A percentile compares a stretch with the other conserved stretches of the same genome.
Evolutionary conservation across 306 rosid species (phyloP).

Genomic region (Mimosa bimucronata): DNA sequence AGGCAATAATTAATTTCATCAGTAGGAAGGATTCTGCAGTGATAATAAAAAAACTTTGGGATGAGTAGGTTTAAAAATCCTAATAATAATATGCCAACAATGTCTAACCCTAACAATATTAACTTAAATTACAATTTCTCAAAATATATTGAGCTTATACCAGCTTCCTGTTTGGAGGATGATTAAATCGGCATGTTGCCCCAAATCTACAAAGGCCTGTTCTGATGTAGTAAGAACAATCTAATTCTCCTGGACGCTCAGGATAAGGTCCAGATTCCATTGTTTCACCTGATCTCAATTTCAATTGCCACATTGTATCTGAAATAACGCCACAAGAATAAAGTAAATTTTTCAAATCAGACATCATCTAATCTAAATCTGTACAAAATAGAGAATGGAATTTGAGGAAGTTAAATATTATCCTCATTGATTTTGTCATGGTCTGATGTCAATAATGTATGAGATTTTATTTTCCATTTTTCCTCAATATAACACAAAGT

Average conservation of each 20-base stretch:
- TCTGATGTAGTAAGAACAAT: conserved; percentile 94
- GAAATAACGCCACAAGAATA: conserved; percentile 44
- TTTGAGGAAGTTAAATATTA: neutral
- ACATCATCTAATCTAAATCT: neutral
- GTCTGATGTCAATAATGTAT: conserved; percentile 11
- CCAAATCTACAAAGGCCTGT: conserved; percentile 98
- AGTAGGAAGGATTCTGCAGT: neutral
- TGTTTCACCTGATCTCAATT: conserved; percentile 81
- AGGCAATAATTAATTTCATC: conserved; percentile 27
- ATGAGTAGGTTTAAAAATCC: conserved; percentile 4
- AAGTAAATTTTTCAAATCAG: conserved; percentile 29
- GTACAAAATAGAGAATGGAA: conserved; percentile 2
- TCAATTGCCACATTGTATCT: conserved; percentile 98
- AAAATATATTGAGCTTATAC: conserved; percentile 53
- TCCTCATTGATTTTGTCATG: conserved; percentile 19
- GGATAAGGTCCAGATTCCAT: conserved; percentile 93
- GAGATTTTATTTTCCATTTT: conserved; percentile 1
- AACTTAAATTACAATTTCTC: conserved; percentile 21
- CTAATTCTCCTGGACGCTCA: conserved; percentile 91
- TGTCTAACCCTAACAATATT: conserved; percentile 11
- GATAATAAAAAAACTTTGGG: conserved; percentile 10
- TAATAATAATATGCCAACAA: conserved; percentile 9
- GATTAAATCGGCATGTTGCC: conserved; percentile 92
- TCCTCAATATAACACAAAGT: conserved; percentile 23
- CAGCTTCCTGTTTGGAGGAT: conserved; percentile 95